Evolutionary conservation across 129 eudicot species (phyloP), one percentile per base, ranked within the genome.

Genomic region (Flaveria ramosissima): DNA sequence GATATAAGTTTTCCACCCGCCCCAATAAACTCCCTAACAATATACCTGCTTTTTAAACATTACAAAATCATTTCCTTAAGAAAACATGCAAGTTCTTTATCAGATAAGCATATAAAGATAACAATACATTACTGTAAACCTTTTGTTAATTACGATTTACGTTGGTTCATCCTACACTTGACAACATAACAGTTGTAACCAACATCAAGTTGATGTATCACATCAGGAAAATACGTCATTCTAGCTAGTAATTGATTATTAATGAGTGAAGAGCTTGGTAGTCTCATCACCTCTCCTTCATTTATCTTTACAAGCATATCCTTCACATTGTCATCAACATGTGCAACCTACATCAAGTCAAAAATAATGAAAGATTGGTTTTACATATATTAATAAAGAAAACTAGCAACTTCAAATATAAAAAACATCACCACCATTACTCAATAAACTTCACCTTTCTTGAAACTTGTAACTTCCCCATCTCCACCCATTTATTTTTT

Each of bases 401-500:
- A 66, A 64, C 46, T 42, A 24, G 71, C 65, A 53, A 55, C 52
- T 10, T 46, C 61, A 84, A 9, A 56, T 75, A 9, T 70, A 53
- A 19, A n/a, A 48, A 1, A 6, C 23, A 65, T 24, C 70, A 60
- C 50, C 24, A 7, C 46, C 23, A 16, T 27, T 67, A 61, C 64
- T 76, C 20, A 13, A 73, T n/a, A 41, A 74, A 19, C 77, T 72
- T 84, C 87, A 94, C 98, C 97, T 95, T 92, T 76, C 87, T 84
- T 41, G 87, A 78, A 7, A 86, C 96, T 66, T 84, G 82, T 24
- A 80, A 16, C 73, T 91, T 92, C 64, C 81, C 93, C 82, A 88
- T 86, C 83, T 88, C 96, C 63, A 92, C 83, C 99, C 99, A 95
- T 68, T 83, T 85, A 76, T 95, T 95, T 71, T 92, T 91, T 71